phyloP scores from a whole-genome alignment of 2,329 filamentous ascomycete species.

The Simplicillium sp. region DNA sequence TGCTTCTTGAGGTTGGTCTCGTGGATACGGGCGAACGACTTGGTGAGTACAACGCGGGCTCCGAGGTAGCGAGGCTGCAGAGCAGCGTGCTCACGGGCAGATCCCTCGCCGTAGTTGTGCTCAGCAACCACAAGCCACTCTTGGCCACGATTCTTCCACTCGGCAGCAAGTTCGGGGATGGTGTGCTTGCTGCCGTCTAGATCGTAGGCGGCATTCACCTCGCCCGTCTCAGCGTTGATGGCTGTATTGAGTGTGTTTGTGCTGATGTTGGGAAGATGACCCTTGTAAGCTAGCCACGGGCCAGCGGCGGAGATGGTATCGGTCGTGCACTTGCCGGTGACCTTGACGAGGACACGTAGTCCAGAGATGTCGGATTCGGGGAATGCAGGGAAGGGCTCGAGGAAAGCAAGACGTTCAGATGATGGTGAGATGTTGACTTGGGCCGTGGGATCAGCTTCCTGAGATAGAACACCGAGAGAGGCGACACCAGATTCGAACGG shows the following conservation, averaged over 20 bases:
- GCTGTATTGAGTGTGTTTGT: slow-evolving; percentile 97
- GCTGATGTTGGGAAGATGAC: slow-evolving; percentile 93
- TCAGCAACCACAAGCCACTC: slow-evolving; percentile 94
- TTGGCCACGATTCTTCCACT: slow-evolving; percentile 67
- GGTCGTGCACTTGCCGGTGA: slow-evolving; percentile 95
- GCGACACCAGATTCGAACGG: slow-evolving; percentile 73
- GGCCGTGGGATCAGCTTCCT: slow-evolving; percentile 59
- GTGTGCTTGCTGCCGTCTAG: slow-evolving; percentile 62
- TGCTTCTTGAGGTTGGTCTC: slow-evolving; percentile 97
- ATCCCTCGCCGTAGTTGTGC: slow-evolving; percentile 94
- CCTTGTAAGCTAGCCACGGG: slow-evolving; percentile 98
- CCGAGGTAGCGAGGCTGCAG: slow-evolving; percentile 87
- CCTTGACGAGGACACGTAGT: slow-evolving; percentile 86
- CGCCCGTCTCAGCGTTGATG: slow-evolving; percentile 81
- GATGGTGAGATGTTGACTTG: slow-evolving; percentile 72
- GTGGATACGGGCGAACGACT: slow-evolving; percentile 86
- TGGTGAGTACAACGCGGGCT: slow-evolving; percentile 71
- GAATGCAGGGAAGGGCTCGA: slow-evolving; percentile 86
- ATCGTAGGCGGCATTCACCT: slow-evolving; percentile 90
- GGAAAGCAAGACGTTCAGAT: slow-evolving; percentile 81
- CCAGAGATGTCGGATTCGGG: slow-evolving; percentile 63
- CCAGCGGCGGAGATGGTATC: slow-evolving; percentile 97
- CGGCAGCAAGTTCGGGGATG: slow-evolving; percentile 78
- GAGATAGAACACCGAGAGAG: slow-evolving; percentile 62
- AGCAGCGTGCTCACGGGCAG: slow-evolving; percentile 80